Conservation (phyloP, 2,329 filamentous ascomycete genomes). For the Pyrenophora teres region DNA sequence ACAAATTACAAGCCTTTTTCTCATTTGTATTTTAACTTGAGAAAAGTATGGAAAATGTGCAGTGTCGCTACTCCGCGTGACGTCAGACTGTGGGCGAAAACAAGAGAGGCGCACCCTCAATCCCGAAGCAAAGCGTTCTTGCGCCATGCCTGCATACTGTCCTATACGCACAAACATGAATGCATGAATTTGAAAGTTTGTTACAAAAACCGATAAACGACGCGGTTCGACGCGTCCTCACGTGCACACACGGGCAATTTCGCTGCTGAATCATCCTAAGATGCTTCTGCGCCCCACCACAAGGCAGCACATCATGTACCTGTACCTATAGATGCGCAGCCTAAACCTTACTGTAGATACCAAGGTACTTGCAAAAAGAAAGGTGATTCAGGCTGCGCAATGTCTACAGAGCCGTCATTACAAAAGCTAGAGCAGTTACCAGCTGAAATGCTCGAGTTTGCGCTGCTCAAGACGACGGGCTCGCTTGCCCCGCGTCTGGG, state of each 20-base stretch:
- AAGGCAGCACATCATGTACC: no score
- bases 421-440: constrained; percentile 33
- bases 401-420: constrained; percentile 11
- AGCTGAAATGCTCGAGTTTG: constrained; percentile 53
- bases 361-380: neutral
- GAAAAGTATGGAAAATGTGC: no score
- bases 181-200: no score
- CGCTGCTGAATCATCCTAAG: constrained; percentile 4
- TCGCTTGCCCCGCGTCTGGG: constrained; percentile 67
- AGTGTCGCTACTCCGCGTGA: no score
- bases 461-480: constrained; percentile 47
- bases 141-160: no score
- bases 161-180: no score
- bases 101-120: no score
- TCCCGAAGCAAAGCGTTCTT: no score
- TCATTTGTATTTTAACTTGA: no score
- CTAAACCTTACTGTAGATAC: neutral
- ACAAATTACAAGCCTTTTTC: no score
- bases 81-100: no score
- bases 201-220: neutral
- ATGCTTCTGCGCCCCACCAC: constrained; percentile 10
- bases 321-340: neutral
- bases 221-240: constrained; percentile 18
- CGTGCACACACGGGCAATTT: constrained; percentile 14
- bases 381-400: constrained; percentile 1